A percentile compares a stretch with the other conserved stretches of the same genome.
Conservation (phyloP, 768 basidiomycete genomes). For the Amyloporia xantha region DNA sequence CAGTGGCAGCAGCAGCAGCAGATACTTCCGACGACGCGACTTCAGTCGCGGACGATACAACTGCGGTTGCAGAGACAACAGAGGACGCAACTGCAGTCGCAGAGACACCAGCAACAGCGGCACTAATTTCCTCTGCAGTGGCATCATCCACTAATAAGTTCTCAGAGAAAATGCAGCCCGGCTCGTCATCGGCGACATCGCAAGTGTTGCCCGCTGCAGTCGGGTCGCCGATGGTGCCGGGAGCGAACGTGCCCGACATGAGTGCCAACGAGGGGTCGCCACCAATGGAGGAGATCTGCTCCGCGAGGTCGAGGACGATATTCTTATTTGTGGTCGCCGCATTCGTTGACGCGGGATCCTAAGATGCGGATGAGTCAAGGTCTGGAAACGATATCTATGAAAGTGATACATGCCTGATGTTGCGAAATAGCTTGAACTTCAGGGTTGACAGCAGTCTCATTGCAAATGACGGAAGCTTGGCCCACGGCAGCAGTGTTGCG, state of each 20-base stretch:
- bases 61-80: conserved; percentile 1
- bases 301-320: conserved; percentile 54
- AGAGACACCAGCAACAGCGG: conserved; percentile 36
- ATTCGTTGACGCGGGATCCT: conserved; percentile 55
- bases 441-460: conserved; percentile 49
- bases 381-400: not conserved
- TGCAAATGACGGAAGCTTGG: conserved; percentile 41
- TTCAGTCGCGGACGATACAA: not conserved
- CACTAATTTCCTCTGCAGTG: conserved; percentile 49
- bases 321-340: conserved; percentile 60
- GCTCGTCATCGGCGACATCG: conserved; percentile 38
- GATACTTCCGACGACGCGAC: not conserved
- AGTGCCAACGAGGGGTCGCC: conserved; percentile 53
- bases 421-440: conserved; percentile 61
- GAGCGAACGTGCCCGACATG: conserved; percentile 56
- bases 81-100: conserved; percentile 10
- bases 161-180: conserved; percentile 59
- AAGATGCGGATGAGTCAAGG: not conserved
- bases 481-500: conserved; percentile 56
- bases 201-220: conserved; percentile 38
- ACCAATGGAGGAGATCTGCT: conserved; percentile 58
- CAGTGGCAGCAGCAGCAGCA: not conserved
- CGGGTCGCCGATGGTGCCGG: conserved; percentile 43
- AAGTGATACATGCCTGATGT: conserved; percentile 32
- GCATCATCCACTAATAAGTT: conserved; percentile 52